Percentiles rank a stretch among this genome's conserved stretches.
Conservation (phyloP, 2,329 filamentous ascomycete genomes). For the Aureobasidium sp. region DNA sequence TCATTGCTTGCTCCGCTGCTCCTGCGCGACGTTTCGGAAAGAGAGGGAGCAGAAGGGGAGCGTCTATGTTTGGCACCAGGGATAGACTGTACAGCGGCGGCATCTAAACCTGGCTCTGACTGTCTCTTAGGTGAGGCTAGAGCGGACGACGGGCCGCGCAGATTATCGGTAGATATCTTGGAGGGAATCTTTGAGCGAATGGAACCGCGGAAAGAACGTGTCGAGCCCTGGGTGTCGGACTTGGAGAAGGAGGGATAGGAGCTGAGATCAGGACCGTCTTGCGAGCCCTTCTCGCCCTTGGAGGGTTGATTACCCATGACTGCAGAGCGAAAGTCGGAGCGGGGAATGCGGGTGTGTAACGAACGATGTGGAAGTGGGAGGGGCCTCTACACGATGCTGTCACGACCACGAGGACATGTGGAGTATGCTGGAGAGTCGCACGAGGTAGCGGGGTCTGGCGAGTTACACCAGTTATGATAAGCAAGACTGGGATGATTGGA, state of each 20-base stretch:
- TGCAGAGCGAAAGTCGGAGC: neutral
- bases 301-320: conserved; percentile 71
- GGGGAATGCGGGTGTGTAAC: conserved; percentile 9
- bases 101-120: conserved; percentile 41
- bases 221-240: conserved; percentile 88
- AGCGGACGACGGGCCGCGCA: conserved; percentile 57
- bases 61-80: conserved; percentile 44
- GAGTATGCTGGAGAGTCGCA: conserved; percentile 12
- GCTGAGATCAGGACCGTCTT: conserved; percentile 56
- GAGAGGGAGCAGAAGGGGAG: conserved; percentile 19
- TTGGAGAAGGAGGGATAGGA: conserved; percentile 88
- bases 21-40: conserved; percentile 32
- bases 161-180: conserved; percentile 64
- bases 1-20: conserved; percentile 25
- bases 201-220: conserved; percentile 71
- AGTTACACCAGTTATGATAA: neutral
- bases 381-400: conserved; percentile 39
- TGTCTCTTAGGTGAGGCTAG: conserved; percentile 8
- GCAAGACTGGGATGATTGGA: neutral
- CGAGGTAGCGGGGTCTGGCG: neutral
- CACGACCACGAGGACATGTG: conserved; percentile 31
- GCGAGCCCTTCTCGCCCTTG: conserved; percentile 45
- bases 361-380: neutral
- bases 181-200: conserved; percentile 87
- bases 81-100: conserved; percentile 65